Evolutionary conservation across 208 protist species (phyloP).

Genomic region (Acanthamoeba healyi): DNA sequence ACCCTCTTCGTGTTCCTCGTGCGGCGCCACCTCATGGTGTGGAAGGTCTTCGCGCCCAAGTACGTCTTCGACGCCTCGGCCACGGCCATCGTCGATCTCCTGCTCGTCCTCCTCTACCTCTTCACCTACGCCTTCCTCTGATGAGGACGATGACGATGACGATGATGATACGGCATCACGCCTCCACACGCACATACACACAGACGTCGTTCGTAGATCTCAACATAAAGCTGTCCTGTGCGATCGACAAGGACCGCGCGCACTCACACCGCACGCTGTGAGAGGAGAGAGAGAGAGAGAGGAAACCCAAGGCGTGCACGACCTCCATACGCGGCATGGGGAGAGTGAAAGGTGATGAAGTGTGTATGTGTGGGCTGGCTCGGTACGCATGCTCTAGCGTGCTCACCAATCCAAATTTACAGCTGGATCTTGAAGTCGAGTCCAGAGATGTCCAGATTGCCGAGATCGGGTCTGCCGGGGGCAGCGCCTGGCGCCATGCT

Average conservation of each 20-base stretch:
- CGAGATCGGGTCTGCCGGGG: neutral
- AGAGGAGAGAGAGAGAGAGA: neutral
- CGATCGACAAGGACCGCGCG: too few relatives aligned
- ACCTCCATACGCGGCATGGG: neutral
- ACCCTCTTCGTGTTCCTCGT: constrained; percentile 75
- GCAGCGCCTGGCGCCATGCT: constrained; percentile 1
- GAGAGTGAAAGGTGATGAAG: neutral
- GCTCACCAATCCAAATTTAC: neutral
- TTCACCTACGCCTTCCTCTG: neutral
- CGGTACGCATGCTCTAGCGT: neutral
- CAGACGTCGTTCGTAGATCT: too few relatives aligned
- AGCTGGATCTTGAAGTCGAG: constrained; percentile 56
- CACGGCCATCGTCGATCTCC: constrained; percentile 46
- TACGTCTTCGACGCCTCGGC: constrained; percentile 81
- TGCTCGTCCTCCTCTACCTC: constrained; percentile 63
- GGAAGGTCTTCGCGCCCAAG: constrained; percentile 85
- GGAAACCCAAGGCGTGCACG: neutral
- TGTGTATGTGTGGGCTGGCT: neutral
- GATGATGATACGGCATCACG: too few relatives aligned
- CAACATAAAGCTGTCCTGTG: too few relatives aligned
- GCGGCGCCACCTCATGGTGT: constrained; percentile 86
- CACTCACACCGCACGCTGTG: too few relatives aligned
- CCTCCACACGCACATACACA: too few relatives aligned
- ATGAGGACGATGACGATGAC: too few relatives aligned
- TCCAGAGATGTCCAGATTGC: neutral